phyloP scores from a whole-genome alignment of 805 yeast species.

The Maudiozyma bulderi region DNA sequence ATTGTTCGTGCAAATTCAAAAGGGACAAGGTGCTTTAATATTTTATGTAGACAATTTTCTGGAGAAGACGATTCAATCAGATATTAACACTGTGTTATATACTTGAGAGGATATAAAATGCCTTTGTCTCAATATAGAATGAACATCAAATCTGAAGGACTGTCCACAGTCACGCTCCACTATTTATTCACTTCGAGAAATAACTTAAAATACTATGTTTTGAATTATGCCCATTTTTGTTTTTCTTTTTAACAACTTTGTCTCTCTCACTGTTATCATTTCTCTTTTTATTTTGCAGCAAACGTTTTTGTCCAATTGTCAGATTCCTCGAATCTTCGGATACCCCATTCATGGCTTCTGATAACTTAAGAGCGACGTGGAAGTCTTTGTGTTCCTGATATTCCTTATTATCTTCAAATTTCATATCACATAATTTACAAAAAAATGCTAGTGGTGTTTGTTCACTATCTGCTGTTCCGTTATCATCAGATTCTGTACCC shows the following conservation, averaged over 20 bases:
- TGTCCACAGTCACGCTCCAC: too few species aligned
- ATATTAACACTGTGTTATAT: too few species aligned
- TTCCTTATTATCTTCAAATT: constrained; percentile 10
- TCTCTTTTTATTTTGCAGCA: constrained; percentile 10
- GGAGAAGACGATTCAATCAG: too few species aligned
- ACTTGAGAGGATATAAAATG: too few species aligned
- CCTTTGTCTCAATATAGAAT: too few species aligned
- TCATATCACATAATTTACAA: constrained; percentile 17
- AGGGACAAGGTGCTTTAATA: too few species aligned
- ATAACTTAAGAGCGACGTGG: constrained; percentile 43
- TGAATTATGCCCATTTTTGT: background rate
- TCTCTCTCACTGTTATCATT: background rate
- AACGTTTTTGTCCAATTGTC: constrained; percentile 23
- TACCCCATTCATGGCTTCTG: constrained; percentile 34
- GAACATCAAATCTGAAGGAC: too few species aligned
- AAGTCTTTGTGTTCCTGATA: constrained; percentile 43
- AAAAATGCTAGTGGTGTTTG: background rate
- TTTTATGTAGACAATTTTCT: too few species aligned
- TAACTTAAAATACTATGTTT: too few species aligned
- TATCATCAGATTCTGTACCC: background rate
- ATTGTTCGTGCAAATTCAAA: too few species aligned
- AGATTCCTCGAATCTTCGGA: constrained; percentile 16
- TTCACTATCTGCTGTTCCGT: background rate
- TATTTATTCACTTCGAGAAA: too few species aligned
- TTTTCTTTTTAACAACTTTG: background rate